Base-by-base conservation (phyloP, 2,329 filamentous ascomycete species). In the Alternaria hordeiaustralica region DNA sequence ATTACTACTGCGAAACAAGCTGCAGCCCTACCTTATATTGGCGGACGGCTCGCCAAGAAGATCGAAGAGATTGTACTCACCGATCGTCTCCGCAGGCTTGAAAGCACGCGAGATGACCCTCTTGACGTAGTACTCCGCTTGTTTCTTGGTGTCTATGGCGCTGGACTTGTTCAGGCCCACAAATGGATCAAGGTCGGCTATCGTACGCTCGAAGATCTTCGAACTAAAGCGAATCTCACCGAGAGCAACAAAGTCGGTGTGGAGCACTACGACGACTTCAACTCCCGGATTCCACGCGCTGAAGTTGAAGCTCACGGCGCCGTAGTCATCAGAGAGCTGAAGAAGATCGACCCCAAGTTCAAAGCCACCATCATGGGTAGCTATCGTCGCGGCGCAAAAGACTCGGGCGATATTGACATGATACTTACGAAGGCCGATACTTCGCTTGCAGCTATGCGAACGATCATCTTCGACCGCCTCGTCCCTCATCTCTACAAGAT, bases 31-130 rank as follows among this genome's bases (percentile, higher is more conserved):
- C 88, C 89, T 1, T 87, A 85, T 61, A 89, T 97, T 36, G 94
- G 94, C 8, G 72, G 84, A 11, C 87, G 92, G 1, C 82, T 97
- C 2, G 94, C 94, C 0, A 84, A 87, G 25, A 97, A 97, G 78
- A 96, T 98, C 66, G 92, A 96, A 72, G 95, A 97, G 75, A 97
- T 97, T 46, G 92, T 89, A 3, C 84, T 85, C 43, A 97, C 93
- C 0, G 87, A 93, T 71, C 84, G 85, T 25, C 86, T 97, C 1
- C 87, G 87, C 45, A 87, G 90, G 41, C 85, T 97, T 0, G 91
- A 97, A 33, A 88, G 90, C 70, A 88, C 91, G 0, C 86, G 87
- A 58, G 80, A 84, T 4, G 91, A 96, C 50, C 87, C 90, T 0
- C 83, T 85, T n/a, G 88, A 93, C 66, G 80, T 84, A 15, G 80